phyloP scores from a whole-genome alignment of 768 basidiomycete genomes.

The Leccinellum albellum region DNA sequence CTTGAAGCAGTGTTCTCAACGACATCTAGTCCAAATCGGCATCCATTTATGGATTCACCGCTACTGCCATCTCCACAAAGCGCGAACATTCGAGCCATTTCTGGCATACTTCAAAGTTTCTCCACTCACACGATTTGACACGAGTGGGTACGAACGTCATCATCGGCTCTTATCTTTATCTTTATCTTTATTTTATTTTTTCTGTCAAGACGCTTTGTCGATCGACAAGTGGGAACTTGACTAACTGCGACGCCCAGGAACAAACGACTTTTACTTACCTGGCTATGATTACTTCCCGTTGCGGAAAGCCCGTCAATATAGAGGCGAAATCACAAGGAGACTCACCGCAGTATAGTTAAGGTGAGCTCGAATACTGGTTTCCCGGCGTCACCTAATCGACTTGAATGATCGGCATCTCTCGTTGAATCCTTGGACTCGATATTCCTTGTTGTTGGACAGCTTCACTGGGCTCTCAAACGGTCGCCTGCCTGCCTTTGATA shows the following conservation, averaged over 20 bases:
- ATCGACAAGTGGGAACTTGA: not conserved
- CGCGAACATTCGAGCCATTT: not conserved
- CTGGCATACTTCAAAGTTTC: not conserved
- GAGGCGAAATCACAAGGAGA: not conserved
- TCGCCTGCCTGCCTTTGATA: not conserved
- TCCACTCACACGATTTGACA: constrained; percentile 2
- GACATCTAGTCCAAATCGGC: not conserved
- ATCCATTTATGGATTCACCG: constrained; percentile 3
- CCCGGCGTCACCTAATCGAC: not conserved
- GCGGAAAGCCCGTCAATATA: not conserved
- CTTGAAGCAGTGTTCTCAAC: not conserved
- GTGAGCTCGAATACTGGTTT: not conserved
- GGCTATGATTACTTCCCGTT: not conserved
- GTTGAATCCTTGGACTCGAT: not conserved
- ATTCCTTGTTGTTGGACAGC: not conserved
- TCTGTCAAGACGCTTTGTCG: not conserved
- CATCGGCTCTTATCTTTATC: not conserved
- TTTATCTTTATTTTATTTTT: not conserved
- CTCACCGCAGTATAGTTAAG: not conserved
- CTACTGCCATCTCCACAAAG: not conserved
- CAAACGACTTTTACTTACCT: not conserved
- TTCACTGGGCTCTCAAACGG: not conserved
- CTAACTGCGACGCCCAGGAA: constrained; percentile 2
- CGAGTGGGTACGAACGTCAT: not conserved
- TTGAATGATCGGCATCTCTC: not conserved